Percentiles rank a stretch among this genome's conserved stretches.
Evolutionary conservation across 805 yeast genomes (phyloP).

Genomic region (Candida ovalis): DNA sequence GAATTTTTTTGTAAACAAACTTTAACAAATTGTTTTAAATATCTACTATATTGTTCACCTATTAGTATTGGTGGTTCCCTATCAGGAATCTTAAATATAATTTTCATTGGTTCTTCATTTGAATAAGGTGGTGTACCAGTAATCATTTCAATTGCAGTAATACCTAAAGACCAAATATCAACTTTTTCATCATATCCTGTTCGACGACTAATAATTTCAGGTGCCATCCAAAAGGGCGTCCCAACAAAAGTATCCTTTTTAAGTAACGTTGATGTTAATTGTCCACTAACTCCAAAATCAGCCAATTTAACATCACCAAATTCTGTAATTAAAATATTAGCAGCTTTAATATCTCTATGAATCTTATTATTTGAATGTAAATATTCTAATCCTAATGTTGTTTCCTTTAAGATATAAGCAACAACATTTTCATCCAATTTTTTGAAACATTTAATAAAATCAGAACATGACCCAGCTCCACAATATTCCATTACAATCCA

Average conservation of each 20-base stretch:
- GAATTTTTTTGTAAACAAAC: conserved; percentile 71
- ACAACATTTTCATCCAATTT: conserved; percentile 56
- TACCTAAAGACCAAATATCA: conserved; percentile 96
- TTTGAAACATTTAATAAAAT: conserved; percentile 55
- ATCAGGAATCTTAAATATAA: conserved; percentile 65
- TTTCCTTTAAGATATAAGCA: conserved; percentile 58
- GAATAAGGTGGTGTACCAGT: conserved; percentile 81
- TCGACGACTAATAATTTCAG: conserved; percentile 66
- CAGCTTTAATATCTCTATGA: conserved; percentile 89
- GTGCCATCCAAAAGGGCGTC: conserved; percentile 99
- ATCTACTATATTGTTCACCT: conserved; percentile 40
- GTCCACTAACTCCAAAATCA: conserved; percentile 93
- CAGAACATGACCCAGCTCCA: conserved; percentile 90
- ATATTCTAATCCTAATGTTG: conserved; percentile 68
- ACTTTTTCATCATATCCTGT: conserved; percentile 79
- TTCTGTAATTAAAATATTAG: conserved; percentile 73
- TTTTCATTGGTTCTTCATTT: conserved; percentile 71
- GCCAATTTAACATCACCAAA: conserved; percentile 74
- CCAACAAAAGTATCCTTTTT: conserved; percentile 82
- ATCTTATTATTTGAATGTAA: conserved; percentile 72
- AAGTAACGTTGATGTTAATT: conserved; percentile 51
- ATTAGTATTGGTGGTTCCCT: conserved; percentile 56
- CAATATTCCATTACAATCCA: conserved; percentile 95
- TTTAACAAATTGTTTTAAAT: conserved; percentile 52
- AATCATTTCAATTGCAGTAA: conserved; percentile 81